Percentiles rank a stretch among this genome's conserved stretches.
These are phyloP conservation scores for Chenopodium berlandieri DNA, from an alignment of 148 eudicot species.

Conservation along the genomic window DNA sequence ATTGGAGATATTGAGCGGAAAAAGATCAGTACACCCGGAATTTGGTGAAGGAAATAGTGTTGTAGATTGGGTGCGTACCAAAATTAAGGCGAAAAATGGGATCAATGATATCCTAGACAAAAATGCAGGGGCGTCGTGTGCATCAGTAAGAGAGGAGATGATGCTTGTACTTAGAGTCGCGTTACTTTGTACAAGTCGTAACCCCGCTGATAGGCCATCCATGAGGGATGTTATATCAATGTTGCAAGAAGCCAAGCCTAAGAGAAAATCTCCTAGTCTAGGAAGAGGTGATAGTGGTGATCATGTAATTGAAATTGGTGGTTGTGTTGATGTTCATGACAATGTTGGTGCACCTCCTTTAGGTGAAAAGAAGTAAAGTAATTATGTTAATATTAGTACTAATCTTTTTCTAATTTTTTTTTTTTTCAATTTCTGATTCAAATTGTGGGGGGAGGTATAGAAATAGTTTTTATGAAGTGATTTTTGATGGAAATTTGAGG, in stretches of 20 bases:
- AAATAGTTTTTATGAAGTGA: slow-evolving; percentile 20
- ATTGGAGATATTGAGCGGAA: slow-evolving; percentile 73
- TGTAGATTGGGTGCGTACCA: slow-evolving; percentile 82
- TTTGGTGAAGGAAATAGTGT: slow-evolving; percentile 89
- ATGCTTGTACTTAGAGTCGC: slow-evolving; percentile 71
- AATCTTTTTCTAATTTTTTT: slow-evolving; percentile 20
- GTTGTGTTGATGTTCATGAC: slow-evolving; percentile 17
- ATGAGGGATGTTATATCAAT: slow-evolving; percentile 97
- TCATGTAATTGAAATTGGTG: slow-evolving; percentile 34
- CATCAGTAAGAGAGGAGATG: slow-evolving; percentile 82
- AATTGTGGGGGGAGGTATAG: slow-evolving; percentile 68
- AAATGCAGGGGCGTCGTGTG: slow-evolving; percentile 75
- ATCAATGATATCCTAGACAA: slow-evolving; percentile 57
- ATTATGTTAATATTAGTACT: slow-evolving; percentile 19
- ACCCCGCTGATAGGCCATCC: slow-evolving; percentile 81
- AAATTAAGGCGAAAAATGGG: slow-evolving; percentile 58
- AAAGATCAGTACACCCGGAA: slow-evolving; percentile 67
- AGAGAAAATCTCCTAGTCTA: slow-evolving; percentile 51
- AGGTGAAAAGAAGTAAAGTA: slow-evolving; percentile 29
- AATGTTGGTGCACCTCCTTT: slow-evolving; percentile 23
- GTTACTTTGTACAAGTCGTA: slow-evolving; percentile 73
- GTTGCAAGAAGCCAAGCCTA: slow-evolving; percentile 90
- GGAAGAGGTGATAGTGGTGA: slow-evolving; percentile 33
- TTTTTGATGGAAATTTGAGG: slow-evolving; percentile 15
- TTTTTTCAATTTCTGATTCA: slow-evolving; percentile 19